phyloP scores from a whole-genome alignment of 2,329 filamentous ascomycete genomes.

The Alternaria ventricosa region DNA sequence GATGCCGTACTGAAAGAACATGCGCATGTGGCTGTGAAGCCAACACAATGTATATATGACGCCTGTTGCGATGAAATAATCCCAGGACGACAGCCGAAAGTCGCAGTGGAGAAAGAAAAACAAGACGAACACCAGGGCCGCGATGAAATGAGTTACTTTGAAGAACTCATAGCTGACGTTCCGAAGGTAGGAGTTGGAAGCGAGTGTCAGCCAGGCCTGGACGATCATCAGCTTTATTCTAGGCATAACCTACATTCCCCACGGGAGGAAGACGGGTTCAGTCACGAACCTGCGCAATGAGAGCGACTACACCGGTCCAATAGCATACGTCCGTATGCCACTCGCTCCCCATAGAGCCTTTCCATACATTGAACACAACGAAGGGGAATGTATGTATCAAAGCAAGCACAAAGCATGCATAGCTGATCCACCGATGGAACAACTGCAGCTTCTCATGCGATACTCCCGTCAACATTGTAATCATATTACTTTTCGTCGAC shows the following conservation, averaged over 20 bases:
- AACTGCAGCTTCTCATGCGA: slow-evolving; percentile 63
- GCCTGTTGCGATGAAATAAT: slow-evolving; percentile 66
- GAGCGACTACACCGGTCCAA: slow-evolving; percentile 63
- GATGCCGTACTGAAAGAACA: slow-evolving; percentile 60
- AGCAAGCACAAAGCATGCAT: slow-evolving; percentile 62
- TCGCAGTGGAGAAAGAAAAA: slow-evolving; percentile 69
- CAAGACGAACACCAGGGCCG: slow-evolving; percentile 61
- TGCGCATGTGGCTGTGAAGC: slow-evolving; percentile 55
- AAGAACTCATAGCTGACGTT: slow-evolving; percentile 67
- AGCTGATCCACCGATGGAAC: slow-evolving; percentile 37
- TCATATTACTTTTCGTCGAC: slow-evolving; percentile 63
- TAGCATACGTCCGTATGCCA: slow-evolving; percentile 53
- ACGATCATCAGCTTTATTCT: slow-evolving; percentile 23
- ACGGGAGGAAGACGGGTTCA: neutral
- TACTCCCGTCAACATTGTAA: slow-evolving; percentile 62
- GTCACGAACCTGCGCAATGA: slow-evolving; percentile 42
- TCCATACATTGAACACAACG: slow-evolving; percentile 59
- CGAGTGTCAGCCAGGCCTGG: slow-evolving; percentile 63
- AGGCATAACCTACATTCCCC: neutral
- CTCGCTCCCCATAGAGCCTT: slow-evolving; percentile 56
- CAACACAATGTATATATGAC: slow-evolving; percentile 59
- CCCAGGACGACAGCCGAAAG: slow-evolving; percentile 52
- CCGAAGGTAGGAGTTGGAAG: slow-evolving; percentile 25
- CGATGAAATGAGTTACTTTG: slow-evolving; percentile 63
- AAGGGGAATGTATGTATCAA: slow-evolving; percentile 67